Evolutionary conservation across 805 yeast species (phyloP).

Genomic region (Saccharomycopsis schoenii): DNA sequence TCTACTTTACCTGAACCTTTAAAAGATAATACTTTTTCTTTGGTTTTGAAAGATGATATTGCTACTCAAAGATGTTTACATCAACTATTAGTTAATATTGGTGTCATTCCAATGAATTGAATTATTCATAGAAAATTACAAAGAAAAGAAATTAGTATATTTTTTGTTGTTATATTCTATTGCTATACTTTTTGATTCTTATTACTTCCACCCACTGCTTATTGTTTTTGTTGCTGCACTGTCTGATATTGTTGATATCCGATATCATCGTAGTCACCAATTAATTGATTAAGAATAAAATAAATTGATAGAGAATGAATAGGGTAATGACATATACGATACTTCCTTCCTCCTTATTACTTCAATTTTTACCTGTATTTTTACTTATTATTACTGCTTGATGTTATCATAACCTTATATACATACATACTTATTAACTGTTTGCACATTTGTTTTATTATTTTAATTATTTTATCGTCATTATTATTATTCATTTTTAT

Average conservation of each 20-base stretch:
- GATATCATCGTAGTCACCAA: neutral
- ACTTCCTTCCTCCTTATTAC: neutral
- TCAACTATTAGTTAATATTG: constrained; percentile 37
- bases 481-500: neutral
- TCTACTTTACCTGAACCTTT: constrained; percentile 80
- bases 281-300: neutral
- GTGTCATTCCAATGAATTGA: neutral
- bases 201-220: neutral
- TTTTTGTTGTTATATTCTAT: neutral
- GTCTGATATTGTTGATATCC: neutral
- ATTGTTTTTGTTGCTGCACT: neutral
- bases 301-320: neutral
- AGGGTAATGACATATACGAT: neutral
- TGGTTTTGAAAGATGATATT: constrained; percentile 71
- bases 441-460: neutral
- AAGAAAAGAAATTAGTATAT: neutral
- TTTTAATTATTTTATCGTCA: neutral
- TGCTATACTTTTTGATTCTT: neutral
- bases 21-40: constrained; percentile 76
- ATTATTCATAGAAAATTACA: neutral
- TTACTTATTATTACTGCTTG: neutral
- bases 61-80: constrained; percentile 83
- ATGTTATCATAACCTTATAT: neutral
- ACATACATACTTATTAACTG: neutral
- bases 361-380: neutral